These are phyloP conservation scores for Exophiala sp. DNA, from an alignment of 2,329 filamentous ascomycete genomes.

Conservation along the genomic window DNA sequence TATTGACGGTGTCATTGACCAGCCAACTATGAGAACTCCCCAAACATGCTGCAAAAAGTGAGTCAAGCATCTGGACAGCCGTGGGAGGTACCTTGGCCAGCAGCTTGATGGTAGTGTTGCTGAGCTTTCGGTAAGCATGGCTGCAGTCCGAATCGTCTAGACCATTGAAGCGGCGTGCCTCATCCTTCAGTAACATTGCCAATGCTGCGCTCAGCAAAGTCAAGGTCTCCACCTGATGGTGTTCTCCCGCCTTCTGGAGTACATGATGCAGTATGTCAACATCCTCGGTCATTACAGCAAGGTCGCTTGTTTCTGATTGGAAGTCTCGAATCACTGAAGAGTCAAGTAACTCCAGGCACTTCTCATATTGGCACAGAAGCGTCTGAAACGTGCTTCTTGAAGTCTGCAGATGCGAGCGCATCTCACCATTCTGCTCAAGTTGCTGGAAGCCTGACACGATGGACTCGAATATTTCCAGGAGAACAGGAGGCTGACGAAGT, in stretches of 20 bases:
- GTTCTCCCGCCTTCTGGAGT: not conserved
- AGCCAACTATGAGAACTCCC: slow-evolving; percentile 47
- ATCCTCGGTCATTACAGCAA: not conserved
- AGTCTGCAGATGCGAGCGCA: not conserved
- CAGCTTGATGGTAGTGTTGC: slow-evolving; percentile 1
- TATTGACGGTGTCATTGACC: slow-evolving; percentile 48
- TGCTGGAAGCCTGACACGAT: slow-evolving; percentile 3
- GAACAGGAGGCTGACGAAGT: slow-evolving; percentile 1
- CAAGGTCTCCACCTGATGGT: not conserved
- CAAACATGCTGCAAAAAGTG: slow-evolving; percentile 49
- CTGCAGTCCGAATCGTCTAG: not conserved
- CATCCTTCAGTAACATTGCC: slow-evolving; percentile 35
- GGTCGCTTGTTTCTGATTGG: not conserved
- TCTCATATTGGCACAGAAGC: slow-evolving; percentile 8
- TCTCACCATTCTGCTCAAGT: not conserved
- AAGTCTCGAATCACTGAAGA: slow-evolving; percentile 1
- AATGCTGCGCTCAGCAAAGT: slow-evolving; percentile 26
- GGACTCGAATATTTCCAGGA: slow-evolving; percentile 5
- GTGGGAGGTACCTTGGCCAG: slow-evolving; percentile 12
- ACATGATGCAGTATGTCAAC: slow-evolving; percentile 4
- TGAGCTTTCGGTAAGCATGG: slow-evolving; percentile 1
- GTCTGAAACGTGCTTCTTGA: slow-evolving; percentile 1
- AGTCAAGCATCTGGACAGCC: slow-evolving; percentile 48
- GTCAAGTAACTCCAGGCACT: slow-evolving; percentile 11
- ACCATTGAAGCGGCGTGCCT: slow-evolving; percentile 27